A percentile compares a stretch with the other conserved stretches of the same genome.
Conservation (phyloP, 768 basidiomycete species). For the Auricularia cornea region DNA sequence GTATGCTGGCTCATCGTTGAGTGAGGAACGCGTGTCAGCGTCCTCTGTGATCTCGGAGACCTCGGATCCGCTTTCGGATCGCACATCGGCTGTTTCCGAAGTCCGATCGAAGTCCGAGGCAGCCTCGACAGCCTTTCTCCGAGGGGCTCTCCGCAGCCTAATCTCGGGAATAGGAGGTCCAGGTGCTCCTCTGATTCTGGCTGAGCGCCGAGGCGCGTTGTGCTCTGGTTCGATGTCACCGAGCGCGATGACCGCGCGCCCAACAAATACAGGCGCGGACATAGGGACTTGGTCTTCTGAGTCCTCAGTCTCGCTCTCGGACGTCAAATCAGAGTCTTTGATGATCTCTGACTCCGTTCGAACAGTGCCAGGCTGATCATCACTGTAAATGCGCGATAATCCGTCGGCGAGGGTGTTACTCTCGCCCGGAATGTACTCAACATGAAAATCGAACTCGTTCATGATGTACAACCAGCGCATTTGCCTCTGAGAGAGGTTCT, state of each 20-base stretch:
- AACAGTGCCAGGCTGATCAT: slow-evolving; percentile 1
- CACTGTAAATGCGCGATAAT: slow-evolving; percentile 10
- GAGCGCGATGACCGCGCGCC: neutral
- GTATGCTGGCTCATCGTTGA: too few species aligned
- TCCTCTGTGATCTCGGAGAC: too few species aligned
- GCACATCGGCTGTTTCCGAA: too few species aligned
- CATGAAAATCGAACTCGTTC: slow-evolving; percentile 21
- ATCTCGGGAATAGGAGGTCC: too few species aligned
- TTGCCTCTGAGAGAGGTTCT: slow-evolving; percentile 26
- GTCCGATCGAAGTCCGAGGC: too few species aligned
- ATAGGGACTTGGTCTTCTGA: neutral
- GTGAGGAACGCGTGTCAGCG: too few species aligned
- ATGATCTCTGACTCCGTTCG: neutral
- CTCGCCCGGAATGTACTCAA: slow-evolving; percentile 22
- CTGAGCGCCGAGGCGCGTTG: neutral
- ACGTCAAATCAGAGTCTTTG: neutral
- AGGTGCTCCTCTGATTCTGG: neutral
- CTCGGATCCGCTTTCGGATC: too few species aligned
- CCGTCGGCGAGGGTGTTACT: slow-evolving; percentile 26
- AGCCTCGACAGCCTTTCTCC: too few species aligned
- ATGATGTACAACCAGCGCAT: slow-evolving; percentile 30
- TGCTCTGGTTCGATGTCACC: too few species aligned
- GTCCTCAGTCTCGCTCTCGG: neutral
- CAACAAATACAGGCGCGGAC: neutral
- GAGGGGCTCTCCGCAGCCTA: too few species aligned